A percentile compares a stretch with the other conserved stretches of the same genome.
phyloP scores from a whole-genome alignment of 768 basidiomycete genomes.

The Coprinellus micaceus region DNA sequence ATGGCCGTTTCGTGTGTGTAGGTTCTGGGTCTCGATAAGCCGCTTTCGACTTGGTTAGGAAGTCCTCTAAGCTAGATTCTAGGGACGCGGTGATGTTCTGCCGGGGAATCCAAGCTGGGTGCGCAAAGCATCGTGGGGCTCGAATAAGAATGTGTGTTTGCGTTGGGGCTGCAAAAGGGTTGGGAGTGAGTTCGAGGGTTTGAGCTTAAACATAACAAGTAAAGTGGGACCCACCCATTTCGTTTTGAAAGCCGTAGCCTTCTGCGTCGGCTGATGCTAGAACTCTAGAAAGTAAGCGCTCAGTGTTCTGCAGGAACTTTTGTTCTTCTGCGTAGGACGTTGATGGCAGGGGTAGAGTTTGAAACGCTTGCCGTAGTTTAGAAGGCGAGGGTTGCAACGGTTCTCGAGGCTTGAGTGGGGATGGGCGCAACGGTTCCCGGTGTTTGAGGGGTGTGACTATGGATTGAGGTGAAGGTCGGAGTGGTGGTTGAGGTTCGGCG shows the following conservation, averaged over 20 bases:
- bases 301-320: conserved; percentile 29
- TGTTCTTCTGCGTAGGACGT: conserved; percentile 29
- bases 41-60: conserved; percentile 33
- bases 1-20: neutral
- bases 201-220: neutral
- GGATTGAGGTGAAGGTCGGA: no score
- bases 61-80: conserved; percentile 37
- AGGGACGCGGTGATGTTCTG: conserved; percentile 39
- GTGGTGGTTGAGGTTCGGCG: no score
- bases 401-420: neutral
- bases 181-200: neutral
- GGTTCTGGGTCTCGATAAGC: neutral
- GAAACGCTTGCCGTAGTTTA: neutral
- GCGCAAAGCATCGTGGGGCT: conserved; percentile 43
- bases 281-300: conserved; percentile 33
- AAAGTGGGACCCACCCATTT: conserved; percentile 25
- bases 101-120: conserved; percentile 45
- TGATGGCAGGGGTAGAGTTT: conserved; percentile 13
- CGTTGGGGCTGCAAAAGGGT: conserved; percentile 33
- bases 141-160: conserved; percentile 45
- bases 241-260: conserved; percentile 33
- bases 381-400: neutral
- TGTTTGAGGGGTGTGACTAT: neutral
- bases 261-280: conserved; percentile 32
- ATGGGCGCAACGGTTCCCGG: neutral